These are phyloP conservation scores for Schizosaccharomyces lindneri DNA, from an alignment of 805 yeast species.

Conservation along the genomic window DNA sequence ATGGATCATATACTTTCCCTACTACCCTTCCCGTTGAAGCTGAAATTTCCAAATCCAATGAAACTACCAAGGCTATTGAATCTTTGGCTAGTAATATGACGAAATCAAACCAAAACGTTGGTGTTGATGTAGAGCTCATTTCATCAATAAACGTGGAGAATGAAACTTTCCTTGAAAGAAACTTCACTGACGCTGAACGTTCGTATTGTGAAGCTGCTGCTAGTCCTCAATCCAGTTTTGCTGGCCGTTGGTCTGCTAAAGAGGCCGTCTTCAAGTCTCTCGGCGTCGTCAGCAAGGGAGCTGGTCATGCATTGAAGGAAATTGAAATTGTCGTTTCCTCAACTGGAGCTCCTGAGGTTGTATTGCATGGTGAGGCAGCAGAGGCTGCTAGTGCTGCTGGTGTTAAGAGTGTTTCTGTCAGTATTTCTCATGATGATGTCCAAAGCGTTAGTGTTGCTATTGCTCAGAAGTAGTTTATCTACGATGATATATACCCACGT, in stretches of 20 bases:
- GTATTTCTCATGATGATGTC: constrained; percentile 87
- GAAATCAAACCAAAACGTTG: constrained; percentile 43
- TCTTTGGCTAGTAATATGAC: constrained; percentile 24
- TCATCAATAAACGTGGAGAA: constrained; percentile 63
- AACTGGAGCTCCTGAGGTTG: constrained; percentile 65
- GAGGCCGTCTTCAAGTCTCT: constrained; percentile 96
- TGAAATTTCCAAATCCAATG: constrained; percentile 13
- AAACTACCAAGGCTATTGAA: constrained; percentile 21
- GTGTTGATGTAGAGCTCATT: constrained; percentile 88
- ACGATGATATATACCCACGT: background rate
- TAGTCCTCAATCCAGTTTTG: constrained; percentile 64
- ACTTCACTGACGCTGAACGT: constrained; percentile 65
- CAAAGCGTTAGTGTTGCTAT: constrained; percentile 96
- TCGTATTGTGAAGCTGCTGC: constrained; percentile 54
- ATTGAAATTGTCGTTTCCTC: constrained; percentile 60
- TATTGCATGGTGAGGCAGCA: constrained; percentile 51
- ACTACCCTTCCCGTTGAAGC: background rate
- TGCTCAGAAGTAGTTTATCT: constrained; percentile 8
- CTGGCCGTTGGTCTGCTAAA: constrained; percentile 98
- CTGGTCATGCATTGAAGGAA: constrained; percentile 78
- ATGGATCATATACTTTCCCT: constrained; percentile 6
- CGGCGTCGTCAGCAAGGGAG: constrained; percentile 73
- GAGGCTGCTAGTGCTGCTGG: constrained; percentile 48
- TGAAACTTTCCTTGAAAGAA: constrained; percentile 73
- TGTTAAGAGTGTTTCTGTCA: constrained; percentile 48